These are phyloP conservation scores for Rostrohypoxylon terebratum DNA, from an alignment of 495 filamentous ascomycete species.

Conservation along the genomic window DNA sequence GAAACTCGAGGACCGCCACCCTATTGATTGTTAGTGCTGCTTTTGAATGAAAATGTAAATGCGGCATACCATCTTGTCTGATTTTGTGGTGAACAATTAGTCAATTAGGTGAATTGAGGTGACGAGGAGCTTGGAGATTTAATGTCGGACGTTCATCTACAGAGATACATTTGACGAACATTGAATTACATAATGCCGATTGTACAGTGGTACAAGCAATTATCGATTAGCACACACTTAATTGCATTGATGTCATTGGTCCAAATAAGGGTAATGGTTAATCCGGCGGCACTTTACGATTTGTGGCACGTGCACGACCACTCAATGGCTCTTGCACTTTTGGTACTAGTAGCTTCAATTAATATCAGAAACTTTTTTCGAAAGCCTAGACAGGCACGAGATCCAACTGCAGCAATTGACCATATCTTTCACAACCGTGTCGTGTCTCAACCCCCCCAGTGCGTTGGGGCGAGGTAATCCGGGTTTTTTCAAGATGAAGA, in stretches of 20 bases:
- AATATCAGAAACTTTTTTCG: slow-evolving; percentile 52
- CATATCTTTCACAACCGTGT: slow-evolving; percentile 43
- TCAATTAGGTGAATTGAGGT: slow-evolving; percentile 39
- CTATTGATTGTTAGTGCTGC: slow-evolving; percentile 59
- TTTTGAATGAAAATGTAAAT: not conserved
- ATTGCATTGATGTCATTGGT: slow-evolving; percentile 33
- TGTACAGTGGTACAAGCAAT: not conserved
- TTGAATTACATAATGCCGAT: not conserved
- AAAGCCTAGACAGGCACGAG: slow-evolving; percentile 46
- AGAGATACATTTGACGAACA: slow-evolving; percentile 3
- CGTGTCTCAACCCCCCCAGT: slow-evolving; percentile 41
- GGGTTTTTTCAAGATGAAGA: slow-evolving; percentile 52
- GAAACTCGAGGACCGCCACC: slow-evolving; percentile 87
- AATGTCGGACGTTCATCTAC: slow-evolving; percentile 4
- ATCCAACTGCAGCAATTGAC: slow-evolving; percentile 39
- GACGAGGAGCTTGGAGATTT: slow-evolving; percentile 25
- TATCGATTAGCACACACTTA: slow-evolving; percentile 9
- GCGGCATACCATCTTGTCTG: slow-evolving; percentile 55
- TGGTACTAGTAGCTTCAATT: slow-evolving; percentile 36
- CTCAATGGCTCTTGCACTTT: slow-evolving; percentile 40
- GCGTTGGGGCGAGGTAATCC: slow-evolving; percentile 45
- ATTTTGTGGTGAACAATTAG: slow-evolving; percentile 40
- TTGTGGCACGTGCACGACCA: slow-evolving; percentile 39
- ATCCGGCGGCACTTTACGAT: slow-evolving; percentile 19
- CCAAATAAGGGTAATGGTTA: slow-evolving; percentile 37